These are phyloP conservation scores for Boletus edulis DNA, from an alignment of 768 basidiomycete species.

Conservation along the genomic window DNA sequence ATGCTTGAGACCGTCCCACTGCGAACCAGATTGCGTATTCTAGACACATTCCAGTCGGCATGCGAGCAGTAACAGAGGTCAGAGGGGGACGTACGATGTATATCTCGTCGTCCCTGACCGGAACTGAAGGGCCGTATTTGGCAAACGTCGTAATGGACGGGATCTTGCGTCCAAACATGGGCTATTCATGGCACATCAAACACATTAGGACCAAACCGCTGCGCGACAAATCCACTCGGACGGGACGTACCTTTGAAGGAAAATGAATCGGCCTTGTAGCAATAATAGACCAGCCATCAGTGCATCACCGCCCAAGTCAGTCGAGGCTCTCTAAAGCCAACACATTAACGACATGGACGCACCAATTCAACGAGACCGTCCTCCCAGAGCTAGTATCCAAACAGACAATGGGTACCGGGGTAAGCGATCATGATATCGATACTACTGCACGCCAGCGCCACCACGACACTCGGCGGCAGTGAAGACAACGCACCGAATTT, in stretches of 20 bases:
- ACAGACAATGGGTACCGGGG: not conserved
- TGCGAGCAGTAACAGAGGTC: not conserved
- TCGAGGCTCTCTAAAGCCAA: not conserved
- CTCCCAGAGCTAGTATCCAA: slow-evolving; percentile 43
- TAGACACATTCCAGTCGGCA: slow-evolving; percentile 15
- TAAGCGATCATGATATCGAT: too few relatives aligned
- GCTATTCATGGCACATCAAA: slow-evolving; percentile 35
- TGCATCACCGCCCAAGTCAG: not conserved
- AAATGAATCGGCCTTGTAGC: slow-evolving; percentile 60
- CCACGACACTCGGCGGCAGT: not conserved
- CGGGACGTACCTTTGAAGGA: slow-evolving; percentile 49
- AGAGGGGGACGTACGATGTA: slow-evolving; percentile 48
- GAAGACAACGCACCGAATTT: slow-evolving; percentile 47
- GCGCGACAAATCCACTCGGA: not conserved
- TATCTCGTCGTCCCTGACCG: slow-evolving; percentile 45
- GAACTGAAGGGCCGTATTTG: slow-evolving; percentile 14
- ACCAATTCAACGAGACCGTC: slow-evolving; percentile 64
- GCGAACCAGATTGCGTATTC: slow-evolving; percentile 71
- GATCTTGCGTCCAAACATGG: slow-evolving; percentile 51
- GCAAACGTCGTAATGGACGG: slow-evolving; percentile 48
- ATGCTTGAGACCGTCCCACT: slow-evolving; percentile 69
- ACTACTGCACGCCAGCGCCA: too few relatives aligned
- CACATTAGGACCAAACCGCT: not conserved
- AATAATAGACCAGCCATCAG: not conserved
- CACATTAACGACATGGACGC: slow-evolving; percentile 14